phyloP scores from a whole-genome alignment of 805 yeast genomes.

The Myxozyma vanderwaltii region DNA sequence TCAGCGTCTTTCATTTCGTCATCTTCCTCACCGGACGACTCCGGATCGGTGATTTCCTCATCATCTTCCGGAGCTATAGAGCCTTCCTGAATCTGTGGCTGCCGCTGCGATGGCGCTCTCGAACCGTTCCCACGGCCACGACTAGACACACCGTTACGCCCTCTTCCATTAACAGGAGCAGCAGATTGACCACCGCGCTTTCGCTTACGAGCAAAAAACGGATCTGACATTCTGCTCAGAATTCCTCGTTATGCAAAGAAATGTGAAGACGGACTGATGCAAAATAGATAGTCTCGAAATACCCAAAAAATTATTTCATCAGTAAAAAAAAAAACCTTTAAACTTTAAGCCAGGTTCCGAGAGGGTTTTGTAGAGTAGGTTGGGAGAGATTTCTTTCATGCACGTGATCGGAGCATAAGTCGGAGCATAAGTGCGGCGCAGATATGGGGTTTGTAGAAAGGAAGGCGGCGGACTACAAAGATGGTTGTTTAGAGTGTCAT shows the following conservation, averaged over 20 bases:
- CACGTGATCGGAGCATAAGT: constrained; percentile 1
- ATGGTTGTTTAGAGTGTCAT: neutral
- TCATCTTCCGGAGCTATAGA: constrained; percentile 23
- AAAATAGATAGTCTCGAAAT: neutral
- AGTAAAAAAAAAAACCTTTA: constrained; percentile 2
- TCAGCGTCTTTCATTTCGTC: constrained; percentile 19
- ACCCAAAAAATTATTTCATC: neutral
- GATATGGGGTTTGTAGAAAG: neutral
- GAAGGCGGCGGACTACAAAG: constrained; percentile 10
- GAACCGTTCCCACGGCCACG: neutral
- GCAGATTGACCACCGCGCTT: constrained; percentile 16
- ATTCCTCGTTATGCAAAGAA: neutral
- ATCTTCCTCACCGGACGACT: constrained; percentile 23
- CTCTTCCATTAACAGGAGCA: neutral
- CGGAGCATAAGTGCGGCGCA: constrained; percentile 8
- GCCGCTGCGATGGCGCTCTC: neutral
- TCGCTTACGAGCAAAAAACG: constrained; percentile 32
- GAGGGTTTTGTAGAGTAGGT: neutral
- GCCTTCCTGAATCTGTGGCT: constrained; percentile 5
- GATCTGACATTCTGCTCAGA: constrained; percentile 24
- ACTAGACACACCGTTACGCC: neutral
- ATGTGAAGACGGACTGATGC: neutral
- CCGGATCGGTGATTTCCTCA: constrained; percentile 36
- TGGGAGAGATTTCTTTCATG: neutral
- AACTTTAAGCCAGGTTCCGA: neutral